A percentile compares a stretch with the other conserved stretches of the same genome.
These are phyloP conservation scores for Thalassiosira allenii DNA, from an alignment of 352 stramenopile species.

Conservation along the genomic window DNA sequence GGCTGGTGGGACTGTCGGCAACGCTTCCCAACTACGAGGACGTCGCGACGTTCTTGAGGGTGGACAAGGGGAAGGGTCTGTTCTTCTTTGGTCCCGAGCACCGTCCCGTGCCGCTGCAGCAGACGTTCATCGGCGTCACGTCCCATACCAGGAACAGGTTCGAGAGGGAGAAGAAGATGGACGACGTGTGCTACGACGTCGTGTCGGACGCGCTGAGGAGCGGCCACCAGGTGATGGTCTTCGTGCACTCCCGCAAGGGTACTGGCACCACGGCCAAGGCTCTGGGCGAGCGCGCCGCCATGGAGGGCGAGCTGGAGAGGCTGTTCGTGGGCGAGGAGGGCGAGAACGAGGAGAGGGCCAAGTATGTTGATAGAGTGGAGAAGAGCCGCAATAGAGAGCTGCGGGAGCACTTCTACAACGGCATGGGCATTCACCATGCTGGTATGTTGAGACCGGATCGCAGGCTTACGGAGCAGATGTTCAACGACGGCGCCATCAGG, in stretches of 20 bases:
- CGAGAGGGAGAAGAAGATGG: constrained; percentile 86
- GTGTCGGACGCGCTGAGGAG: constrained; percentile 84
- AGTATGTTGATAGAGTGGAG: constrained; percentile 86
- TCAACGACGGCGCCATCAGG: constrained; percentile 94
- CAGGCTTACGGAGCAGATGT: constrained; percentile 95
- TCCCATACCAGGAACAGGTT: constrained; percentile 73
- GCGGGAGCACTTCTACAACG: constrained; percentile 92
- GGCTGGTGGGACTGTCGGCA: constrained; percentile 97
- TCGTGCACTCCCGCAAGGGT: constrained; percentile 99
- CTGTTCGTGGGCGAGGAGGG: constrained; percentile 83
- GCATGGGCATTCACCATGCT: constrained; percentile 98
- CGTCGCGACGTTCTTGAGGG: constrained; percentile 96
- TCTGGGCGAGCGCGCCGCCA: constrained; percentile 90
- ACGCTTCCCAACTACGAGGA: constrained; percentile 99
- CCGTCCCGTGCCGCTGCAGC: constrained; percentile 97
- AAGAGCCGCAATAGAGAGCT: constrained; percentile 96
- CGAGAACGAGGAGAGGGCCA: constrained; percentile 70
- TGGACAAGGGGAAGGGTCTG: constrained; percentile 91
- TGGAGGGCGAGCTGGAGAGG: constrained; percentile 73
- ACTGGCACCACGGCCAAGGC: constrained; percentile 94
- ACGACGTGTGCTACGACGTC: constrained; percentile 89
- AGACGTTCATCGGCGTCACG: constrained; percentile 98
- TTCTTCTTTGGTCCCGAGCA: constrained; percentile 99
- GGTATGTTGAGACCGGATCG: constrained; percentile 89
- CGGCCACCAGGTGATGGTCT: constrained; percentile 98